Evolutionary conservation across 179 eudicot genomes (phyloP).

Genomic region (Beta lomatogona): DNA sequence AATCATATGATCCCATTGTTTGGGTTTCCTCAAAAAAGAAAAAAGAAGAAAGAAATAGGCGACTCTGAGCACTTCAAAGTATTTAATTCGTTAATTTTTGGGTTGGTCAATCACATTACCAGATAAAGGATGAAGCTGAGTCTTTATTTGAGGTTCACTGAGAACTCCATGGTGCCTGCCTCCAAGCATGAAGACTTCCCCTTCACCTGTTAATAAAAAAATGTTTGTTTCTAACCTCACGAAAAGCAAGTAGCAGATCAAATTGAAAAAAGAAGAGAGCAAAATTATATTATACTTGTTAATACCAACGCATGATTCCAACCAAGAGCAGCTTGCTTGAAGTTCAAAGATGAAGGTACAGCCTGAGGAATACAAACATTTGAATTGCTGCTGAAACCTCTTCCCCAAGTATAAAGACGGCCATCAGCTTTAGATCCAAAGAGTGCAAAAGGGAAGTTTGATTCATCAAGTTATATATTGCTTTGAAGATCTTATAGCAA

Average conservation of each 20-base stretch:
- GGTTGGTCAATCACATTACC: slow-evolving; percentile 38
- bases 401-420: slow-evolving; percentile 82
- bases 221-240: neutral
- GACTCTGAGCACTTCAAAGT: neutral
- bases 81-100: neutral
- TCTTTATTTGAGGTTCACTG: slow-evolving; percentile 41
- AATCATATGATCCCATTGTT: too few species aligned
- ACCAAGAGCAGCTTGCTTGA: slow-evolving; percentile 74
- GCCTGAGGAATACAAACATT: slow-evolving; percentile 49
- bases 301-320: slow-evolving; percentile 84
- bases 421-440: slow-evolving; percentile 55
- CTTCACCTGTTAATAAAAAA: slow-evolving; percentile 49
- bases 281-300: slow-evolving; percentile 49
- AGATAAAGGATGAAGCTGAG: slow-evolving; percentile 29
- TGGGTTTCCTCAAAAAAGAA: too few species aligned
- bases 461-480: neutral
- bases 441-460: slow-evolving; percentile 11
- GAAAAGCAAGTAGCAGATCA: neutral
- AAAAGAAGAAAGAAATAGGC: too few species aligned
- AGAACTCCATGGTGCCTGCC: slow-evolving; percentile 64
- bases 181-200: slow-evolving; percentile 72
- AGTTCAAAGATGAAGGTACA: slow-evolving; percentile 33
- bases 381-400: slow-evolving; percentile 55
- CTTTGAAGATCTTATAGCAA: neutral
- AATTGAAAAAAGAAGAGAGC: neutral